Base-by-base conservation (phyloP, 495 filamentous ascomycete genomes). In the Lepidopterella palustris region DNA sequence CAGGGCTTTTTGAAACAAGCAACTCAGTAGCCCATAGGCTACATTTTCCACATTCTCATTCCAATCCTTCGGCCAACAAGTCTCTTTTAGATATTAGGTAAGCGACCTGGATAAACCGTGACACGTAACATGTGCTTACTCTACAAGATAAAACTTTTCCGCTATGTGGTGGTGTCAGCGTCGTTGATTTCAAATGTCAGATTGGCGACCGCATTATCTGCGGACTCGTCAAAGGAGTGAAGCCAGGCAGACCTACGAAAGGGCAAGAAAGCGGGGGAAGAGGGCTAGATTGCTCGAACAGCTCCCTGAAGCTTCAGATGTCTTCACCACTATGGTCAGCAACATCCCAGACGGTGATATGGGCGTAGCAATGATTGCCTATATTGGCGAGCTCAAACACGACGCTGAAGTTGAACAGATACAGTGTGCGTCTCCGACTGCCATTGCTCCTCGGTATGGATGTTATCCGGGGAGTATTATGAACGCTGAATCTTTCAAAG, bases 321-420 rank as follows among this genome's bases (percentile, higher is more conserved):
- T 86, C 21, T 87, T 88, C 73, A 81, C 76, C 24, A 83, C 82
- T 0, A 82, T 78, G 3, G 67, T 88, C 1, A 84, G 83, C 25
- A 88, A 87, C 61, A 76, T 88, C 27, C 82, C 82, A 0, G 76
- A 80, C 0, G 74, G 76, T 1, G 72, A 72, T 8, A 76, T 68
- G 15, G 74, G 87, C 9, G 53, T 77, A 9, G 77, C 88, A 11
- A 77, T 80, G 27, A 80, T 88, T 58, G 81, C 78, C 3, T 87
- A 87, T 63, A 68, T 87, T 1, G 81, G 82, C 13, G 85, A 89
- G 65, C 71, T 89, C 59, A 86, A 86, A 68, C 79, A 86, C 63
- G 83, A 87, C 66, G 74, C 77, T 48, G 81, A 82, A 52, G 72
- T 75, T 1, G 80, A 88, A 67, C 83, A 84, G 13, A 78, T 82